Percentiles rank a stretch among this genome's conserved stretches.
Evolutionary conservation across 345 rosid species (phyloP).

Genomic region (Salix brachista): DNA sequence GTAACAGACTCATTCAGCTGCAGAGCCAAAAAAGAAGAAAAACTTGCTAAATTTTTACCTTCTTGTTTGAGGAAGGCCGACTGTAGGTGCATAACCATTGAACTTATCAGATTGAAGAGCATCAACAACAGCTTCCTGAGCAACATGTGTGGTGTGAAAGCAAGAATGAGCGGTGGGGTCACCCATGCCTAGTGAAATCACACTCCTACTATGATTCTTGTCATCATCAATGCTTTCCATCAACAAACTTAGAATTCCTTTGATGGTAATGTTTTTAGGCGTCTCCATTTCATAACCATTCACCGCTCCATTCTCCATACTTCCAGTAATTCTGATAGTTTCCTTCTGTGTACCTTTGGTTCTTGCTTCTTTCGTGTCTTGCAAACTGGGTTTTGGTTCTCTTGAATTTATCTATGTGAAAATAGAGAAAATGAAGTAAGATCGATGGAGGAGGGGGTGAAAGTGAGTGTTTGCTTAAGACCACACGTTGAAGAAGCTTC

Average conservation of each 20-base stretch:
- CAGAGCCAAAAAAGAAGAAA: not conserved
- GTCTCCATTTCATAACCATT: conserved; percentile 33
- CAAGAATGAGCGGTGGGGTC: conserved; percentile 85
- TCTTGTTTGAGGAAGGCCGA: conserved; percentile 85
- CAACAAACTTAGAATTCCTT: conserved; percentile 69
- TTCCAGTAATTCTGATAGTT: conserved; percentile 20
- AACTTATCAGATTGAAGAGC: conserved; percentile 71
- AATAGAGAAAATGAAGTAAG: not conserved
- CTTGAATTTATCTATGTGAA: not conserved
- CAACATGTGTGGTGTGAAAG: conserved; percentile 61
- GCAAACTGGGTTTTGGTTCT: not conserved
- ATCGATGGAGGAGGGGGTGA: not conserved
- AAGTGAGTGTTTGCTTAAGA: not conserved
- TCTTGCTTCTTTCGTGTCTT: not conserved
- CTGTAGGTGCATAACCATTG: conserved; percentile 91
- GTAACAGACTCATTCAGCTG: not conserved
- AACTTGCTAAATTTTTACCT: conserved; percentile 36
- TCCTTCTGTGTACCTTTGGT: not conserved
- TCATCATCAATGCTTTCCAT: conserved; percentile 51
- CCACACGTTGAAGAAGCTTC: conserved; percentile 15
- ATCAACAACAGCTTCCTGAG: conserved; percentile 58
- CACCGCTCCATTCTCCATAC: conserved; percentile 30
- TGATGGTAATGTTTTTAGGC: conserved; percentile 55
- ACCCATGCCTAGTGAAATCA: conserved; percentile 82
- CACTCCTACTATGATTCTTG: conserved; percentile 28